Conservation (phyloP, 306 rosid species). For the Fragaria nilgerrensis region DNA sequence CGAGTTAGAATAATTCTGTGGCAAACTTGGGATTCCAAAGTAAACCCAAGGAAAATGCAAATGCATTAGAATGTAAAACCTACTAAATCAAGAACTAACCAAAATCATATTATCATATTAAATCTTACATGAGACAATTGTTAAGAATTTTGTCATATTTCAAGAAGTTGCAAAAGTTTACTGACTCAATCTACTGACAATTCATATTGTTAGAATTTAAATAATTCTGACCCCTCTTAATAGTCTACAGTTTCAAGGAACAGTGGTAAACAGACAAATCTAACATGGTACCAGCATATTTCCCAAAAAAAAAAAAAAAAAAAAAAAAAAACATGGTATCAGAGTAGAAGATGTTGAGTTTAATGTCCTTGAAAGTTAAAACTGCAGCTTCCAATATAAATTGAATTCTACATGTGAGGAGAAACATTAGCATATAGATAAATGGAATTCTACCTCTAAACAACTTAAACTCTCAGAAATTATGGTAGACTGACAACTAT, state of each 20-base stretch:
- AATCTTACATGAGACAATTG: neutral
- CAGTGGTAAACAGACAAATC: neutral
- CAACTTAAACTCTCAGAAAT: neutral
- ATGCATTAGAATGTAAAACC: neutral
- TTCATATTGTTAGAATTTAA: neutral
- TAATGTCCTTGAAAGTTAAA: neutral
- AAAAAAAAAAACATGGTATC: neutral
- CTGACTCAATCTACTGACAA: neutral
- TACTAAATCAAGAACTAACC: neutral
- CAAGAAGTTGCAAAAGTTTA: neutral
- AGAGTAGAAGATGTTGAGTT: neutral
- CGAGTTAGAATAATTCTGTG: neutral
- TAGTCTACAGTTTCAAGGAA: neutral
- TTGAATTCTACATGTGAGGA: neutral
- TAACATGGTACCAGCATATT: neutral
- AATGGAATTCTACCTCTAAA: neutral
- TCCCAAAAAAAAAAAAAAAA: no score
- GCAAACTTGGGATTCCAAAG: constrained; percentile 4
- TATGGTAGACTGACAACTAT: neutral
- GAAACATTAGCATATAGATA: neutral
- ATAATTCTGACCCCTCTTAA: neutral
- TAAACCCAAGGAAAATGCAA: constrained; percentile 1
- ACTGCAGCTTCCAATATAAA: neutral
- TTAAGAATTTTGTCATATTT: neutral
- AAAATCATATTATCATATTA: neutral